Percentiles rank a stretch among this genome's conserved stretches.
Evolutionary conservation across 495 filamentous ascomycete species (phyloP).

Genomic region (Bombardia bombarda): DNA sequence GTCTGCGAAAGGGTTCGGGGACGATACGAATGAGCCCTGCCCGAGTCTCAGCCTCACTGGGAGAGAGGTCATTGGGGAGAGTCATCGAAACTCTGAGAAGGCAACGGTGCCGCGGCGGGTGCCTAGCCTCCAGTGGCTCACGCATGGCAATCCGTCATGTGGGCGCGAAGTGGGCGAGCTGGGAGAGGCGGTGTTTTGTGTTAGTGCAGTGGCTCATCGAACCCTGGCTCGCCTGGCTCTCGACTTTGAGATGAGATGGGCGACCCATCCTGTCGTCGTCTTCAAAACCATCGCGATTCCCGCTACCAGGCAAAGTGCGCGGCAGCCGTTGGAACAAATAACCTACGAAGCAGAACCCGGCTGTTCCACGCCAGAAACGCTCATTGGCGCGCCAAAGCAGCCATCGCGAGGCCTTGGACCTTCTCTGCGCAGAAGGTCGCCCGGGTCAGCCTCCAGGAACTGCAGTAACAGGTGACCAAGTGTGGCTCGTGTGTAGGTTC

Average conservation of each 20-base stretch:
- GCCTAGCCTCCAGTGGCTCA: conserved; percentile 16
- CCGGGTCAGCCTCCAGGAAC: conserved; percentile 6
- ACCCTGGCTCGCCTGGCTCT: conserved; percentile 6
- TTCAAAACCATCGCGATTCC: too few species aligned
- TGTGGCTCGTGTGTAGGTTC: too few species aligned
- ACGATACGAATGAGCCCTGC: conserved; percentile 23
- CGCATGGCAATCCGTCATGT: not conserved
- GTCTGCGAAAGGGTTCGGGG: conserved; percentile 10
- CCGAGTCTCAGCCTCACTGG: conserved; percentile 30
- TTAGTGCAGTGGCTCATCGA: conserved; percentile 11
- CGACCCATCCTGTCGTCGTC: too few species aligned
- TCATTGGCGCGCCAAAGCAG: conserved; percentile 2
- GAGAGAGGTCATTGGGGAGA: conserved; percentile 13
- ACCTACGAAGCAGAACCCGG: too few species aligned
- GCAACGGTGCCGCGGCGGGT: conserved; percentile 16
- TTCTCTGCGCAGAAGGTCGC: conserved; percentile 6
- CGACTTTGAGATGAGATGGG: conserved; percentile 17
- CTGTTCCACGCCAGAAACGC: conserved; percentile 3
- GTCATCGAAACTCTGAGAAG: conserved; percentile 25
- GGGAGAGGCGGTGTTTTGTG: too few species aligned
- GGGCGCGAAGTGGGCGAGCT: too few species aligned
- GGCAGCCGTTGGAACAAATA: too few species aligned
- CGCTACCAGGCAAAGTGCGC: too few species aligned
- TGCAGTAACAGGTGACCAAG: conserved; percentile 2
- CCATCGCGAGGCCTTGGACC: conserved; percentile 4